Percentiles rank a stretch among this genome's conserved stretches.
Conservation (phyloP, 129 eudicot genomes). For the Deinandra increscens region DNA sequence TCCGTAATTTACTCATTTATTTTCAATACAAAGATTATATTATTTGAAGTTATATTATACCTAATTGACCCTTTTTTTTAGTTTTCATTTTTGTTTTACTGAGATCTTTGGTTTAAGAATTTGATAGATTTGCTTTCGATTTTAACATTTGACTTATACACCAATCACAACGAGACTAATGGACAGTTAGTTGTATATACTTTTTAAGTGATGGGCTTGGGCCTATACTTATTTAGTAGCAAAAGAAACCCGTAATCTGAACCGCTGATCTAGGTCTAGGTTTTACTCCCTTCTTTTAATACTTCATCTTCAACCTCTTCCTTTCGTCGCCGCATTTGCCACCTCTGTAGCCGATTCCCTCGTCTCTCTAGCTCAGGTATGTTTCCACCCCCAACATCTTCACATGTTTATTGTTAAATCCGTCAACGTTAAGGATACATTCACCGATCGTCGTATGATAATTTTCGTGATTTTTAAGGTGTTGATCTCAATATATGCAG, state of each 20-base stretch:
- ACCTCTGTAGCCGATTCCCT: conserved; percentile 1
- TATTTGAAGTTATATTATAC: too few species aligned
- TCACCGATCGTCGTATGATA: background rate
- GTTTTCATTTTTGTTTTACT: too few species aligned
- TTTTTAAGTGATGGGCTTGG: background rate
- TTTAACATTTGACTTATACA: too few species aligned
- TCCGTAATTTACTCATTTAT: too few species aligned
- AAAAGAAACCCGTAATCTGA: background rate
- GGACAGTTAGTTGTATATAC: too few species aligned
- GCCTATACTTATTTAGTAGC: too few species aligned
- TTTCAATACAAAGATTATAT: too few species aligned
- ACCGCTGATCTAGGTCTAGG: conserved; percentile 16
- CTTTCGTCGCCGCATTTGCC: conserved; percentile 22
- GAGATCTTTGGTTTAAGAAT: too few species aligned
- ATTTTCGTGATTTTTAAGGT: background rate
- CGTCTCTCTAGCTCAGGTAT: conserved; percentile 28
- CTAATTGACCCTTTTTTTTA: too few species aligned
- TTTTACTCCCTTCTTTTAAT: conserved; percentile 17
- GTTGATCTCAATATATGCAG: background rate
- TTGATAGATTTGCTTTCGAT: too few species aligned
- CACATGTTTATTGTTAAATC: background rate
- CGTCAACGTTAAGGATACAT: background rate
- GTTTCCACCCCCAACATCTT: background rate
- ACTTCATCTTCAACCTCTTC: background rate
- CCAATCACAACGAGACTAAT: too few species aligned